phyloP scores from a whole-genome alignment of 164 flowering plant genomes.

The Paratinospora sagittata region DNA sequence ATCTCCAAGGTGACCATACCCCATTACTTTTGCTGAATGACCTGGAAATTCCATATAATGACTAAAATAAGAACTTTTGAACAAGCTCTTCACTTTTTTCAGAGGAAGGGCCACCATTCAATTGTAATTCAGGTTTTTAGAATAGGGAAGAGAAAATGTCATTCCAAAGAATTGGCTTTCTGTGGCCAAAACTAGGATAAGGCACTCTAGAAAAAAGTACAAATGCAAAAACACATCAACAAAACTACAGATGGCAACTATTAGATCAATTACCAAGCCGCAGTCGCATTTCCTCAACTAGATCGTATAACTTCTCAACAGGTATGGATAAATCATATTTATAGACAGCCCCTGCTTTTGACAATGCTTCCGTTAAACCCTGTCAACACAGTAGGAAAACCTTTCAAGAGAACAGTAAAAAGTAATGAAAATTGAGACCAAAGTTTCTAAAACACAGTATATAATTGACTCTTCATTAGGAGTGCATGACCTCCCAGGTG shows the following conservation, averaged over 20 bases:
- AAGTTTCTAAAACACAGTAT: not conserved
- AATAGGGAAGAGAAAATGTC: not conserved
- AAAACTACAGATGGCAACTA: not conserved
- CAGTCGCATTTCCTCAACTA: slow-evolving; percentile 82
- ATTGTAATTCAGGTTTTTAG: not conserved
- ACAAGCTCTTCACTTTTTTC: not conserved
- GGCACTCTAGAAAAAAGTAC: not conserved
- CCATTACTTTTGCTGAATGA: slow-evolving; percentile 65
- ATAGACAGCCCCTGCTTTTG: slow-evolving; percentile 89
- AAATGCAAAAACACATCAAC: not conserved
- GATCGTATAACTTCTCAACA: slow-evolving; percentile 68
- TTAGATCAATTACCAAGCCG: slow-evolving; percentile 53
- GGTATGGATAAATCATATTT: slow-evolving; percentile 96
- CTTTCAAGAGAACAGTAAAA: not conserved
- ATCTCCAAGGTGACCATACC: slow-evolving; percentile 98
- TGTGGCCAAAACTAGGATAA: not conserved
- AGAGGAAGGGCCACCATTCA: not conserved
- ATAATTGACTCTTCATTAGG: not conserved
- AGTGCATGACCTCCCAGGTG: not conserved
- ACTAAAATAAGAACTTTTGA: not conserved
- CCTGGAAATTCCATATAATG: slow-evolving; percentile 33
- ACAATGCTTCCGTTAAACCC: slow-evolving; percentile 85
- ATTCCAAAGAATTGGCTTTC: not conserved
- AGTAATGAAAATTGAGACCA: not conserved
- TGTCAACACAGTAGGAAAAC: slow-evolving; percentile 21